Evolutionary conservation across 139 green algal species (phyloP), one percentile per base, ranked within the genome.

Genomic region (Desmodesmus armatus): DNA sequence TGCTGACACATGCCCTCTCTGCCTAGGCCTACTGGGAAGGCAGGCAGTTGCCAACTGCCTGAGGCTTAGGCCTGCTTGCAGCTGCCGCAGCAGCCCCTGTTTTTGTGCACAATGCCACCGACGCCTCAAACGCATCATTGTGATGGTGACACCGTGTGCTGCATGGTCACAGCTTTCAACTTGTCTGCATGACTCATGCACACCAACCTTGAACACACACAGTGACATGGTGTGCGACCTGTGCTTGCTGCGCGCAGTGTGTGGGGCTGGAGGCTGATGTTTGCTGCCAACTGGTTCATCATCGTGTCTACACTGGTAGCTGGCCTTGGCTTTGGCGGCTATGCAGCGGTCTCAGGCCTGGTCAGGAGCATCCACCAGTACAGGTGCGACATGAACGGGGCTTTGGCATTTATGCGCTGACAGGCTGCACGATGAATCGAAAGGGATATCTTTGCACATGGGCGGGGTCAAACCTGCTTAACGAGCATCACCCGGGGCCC

Each of bases 211-310:
- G n/a, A n/a, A n/a, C n/a, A n/a, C n/a, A n/a, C n/a, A n/a, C n/a
- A n/a, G n/a, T n/a, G n/a, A 13, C 47, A 58, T 58, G 47, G 47
- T 58, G 13, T 58, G 23, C 58, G 6, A 31, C 11, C 13, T 31
- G 4, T 72, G 63, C 9, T 2, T 72, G 31, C 31, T 44, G 63
- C 31, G 17, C 39, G 37, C 77, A 83, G 77, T 69, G 78, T 37
- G 27, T 66, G 86, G 25, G 31, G 51, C 35, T 86, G 78, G 51
- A 79, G 69, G 3, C 70, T 63, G 51, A 44, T 82, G 13, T 76
- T 67, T 69, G 49, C 40, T 29, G 41, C 80, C n/a, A 84, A 74
- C 75, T 88, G 43, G 2, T 23, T 58, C 9, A 65, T 85, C 29
- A 37, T 85, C 7, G 25, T 47, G 2, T 35, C 13, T 1, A 85